phyloP scores from a whole-genome alignment of 352 stramenopile genomes.

The Phytophthora agathidicida region DNA sequence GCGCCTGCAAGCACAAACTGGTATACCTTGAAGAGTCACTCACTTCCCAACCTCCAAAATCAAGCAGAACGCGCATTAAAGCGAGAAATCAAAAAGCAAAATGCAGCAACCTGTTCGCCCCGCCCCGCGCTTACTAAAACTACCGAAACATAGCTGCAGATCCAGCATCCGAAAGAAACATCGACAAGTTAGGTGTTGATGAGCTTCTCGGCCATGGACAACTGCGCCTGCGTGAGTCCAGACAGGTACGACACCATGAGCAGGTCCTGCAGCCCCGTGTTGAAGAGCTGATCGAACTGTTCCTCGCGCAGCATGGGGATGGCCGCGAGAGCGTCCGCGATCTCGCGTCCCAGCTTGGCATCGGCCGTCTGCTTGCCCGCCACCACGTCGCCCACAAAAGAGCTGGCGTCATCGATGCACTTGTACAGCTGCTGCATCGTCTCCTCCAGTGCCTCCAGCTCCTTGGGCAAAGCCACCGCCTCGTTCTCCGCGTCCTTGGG shows the following conservation, averaged over 20 bases:
- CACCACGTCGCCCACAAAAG: slow-evolving; percentile 93
- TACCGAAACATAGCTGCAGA: slow-evolving; percentile 25
- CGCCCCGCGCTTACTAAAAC: slow-evolving; percentile 35
- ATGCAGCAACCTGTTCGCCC: slow-evolving; percentile 32
- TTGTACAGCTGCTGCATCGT: slow-evolving; percentile 91
- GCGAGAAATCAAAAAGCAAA: slow-evolving; percentile 21
- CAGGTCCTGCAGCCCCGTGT: slow-evolving; percentile 96
- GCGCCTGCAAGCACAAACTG: slow-evolving; percentile 12
- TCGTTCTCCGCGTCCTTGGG: slow-evolving; percentile 45
- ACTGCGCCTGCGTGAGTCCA: slow-evolving; percentile 96
- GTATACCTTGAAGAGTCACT: slow-evolving; percentile 26
- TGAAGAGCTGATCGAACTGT: slow-evolving; percentile 97
- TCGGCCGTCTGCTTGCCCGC: slow-evolving; percentile 79
- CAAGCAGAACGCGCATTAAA: not conserved
- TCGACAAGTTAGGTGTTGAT: slow-evolving; percentile 84
- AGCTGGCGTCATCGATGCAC: slow-evolving; percentile 89
- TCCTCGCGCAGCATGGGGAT: slow-evolving; percentile 94
- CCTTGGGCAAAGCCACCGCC: slow-evolving; percentile 64
- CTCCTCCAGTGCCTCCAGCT: slow-evolving; percentile 72
- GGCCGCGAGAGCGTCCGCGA: slow-evolving; percentile 93
- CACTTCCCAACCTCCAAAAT: not conserved
- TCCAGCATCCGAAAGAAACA: slow-evolving; percentile 1
- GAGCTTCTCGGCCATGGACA: slow-evolving; percentile 98
- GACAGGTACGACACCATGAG: slow-evolving; percentile 99
- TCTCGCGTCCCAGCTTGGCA: slow-evolving; percentile 90